Percentiles rank a stretch among this genome's conserved stretches.
Evolutionary conservation across 2,329 filamentous ascomycete species (phyloP).

Genomic region (Neofusicoccum laricinum): DNA sequence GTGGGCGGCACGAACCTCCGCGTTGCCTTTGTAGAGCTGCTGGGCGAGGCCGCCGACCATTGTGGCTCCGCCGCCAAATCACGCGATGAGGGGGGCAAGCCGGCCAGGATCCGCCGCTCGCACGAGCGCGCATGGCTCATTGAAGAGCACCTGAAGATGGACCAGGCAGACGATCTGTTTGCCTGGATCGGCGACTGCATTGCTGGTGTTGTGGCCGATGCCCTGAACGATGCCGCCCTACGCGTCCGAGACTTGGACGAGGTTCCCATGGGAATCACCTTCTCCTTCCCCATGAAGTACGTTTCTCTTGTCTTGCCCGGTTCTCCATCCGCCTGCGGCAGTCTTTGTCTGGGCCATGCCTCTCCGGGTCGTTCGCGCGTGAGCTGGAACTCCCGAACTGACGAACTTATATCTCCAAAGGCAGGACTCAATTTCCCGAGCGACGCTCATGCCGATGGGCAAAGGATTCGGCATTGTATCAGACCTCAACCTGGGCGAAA

Average conservation of each 20-base stretch:
- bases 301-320: constrained; percentile 17
- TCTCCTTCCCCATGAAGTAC: constrained; percentile 65
- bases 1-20: constrained; percentile 68
- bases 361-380: constrained; percentile 19
- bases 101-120: constrained; percentile 53
- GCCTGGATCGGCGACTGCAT: constrained; percentile 79
- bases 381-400: constrained; percentile 9
- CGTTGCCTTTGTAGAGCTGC: constrained; percentile 64
- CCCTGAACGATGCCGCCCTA: constrained; percentile 41
- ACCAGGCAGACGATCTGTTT: constrained; percentile 73
- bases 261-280: constrained; percentile 66
- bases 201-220: constrained; percentile 66
- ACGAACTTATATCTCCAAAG: constrained; percentile 23
- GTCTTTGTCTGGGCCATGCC: not conserved
- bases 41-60: constrained; percentile 42
- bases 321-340: not conserved
- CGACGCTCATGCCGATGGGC: constrained; percentile 66
- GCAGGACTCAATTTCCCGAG: constrained; percentile 61
- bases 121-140: constrained; percentile 74
- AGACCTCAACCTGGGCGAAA: constrained; percentile 58
- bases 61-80: constrained; percentile 25
- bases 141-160: constrained; percentile 67
- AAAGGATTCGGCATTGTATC: constrained; percentile 66
- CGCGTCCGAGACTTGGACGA: constrained; percentile 37
- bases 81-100: constrained; percentile 22